These are phyloP conservation scores for Diaporthe vexans DNA, from an alignment of 2,329 filamentous ascomycete species.

Conservation along the genomic window DNA sequence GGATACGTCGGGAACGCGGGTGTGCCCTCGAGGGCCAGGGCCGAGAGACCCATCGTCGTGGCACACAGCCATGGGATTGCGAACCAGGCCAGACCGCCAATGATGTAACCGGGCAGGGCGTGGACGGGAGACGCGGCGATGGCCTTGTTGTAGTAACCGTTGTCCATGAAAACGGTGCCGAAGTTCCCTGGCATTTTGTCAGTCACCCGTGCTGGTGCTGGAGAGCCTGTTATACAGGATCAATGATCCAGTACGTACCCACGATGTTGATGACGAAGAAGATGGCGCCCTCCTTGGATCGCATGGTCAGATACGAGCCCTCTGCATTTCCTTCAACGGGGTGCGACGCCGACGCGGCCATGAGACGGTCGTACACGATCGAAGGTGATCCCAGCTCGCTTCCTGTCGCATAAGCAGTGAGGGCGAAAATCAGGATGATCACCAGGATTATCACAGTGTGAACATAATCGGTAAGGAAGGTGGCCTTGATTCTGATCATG, in stretches of 20 bases:
- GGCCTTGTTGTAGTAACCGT: conserved; percentile 93
- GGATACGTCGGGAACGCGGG: conserved; percentile 81
- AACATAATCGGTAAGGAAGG: conserved; percentile 87
- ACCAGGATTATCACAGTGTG: conserved; percentile 89
- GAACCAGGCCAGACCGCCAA: conserved; percentile 91
- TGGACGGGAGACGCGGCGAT: conserved; percentile 89
- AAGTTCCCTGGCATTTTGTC: conserved; percentile 67
- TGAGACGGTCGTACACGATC: conserved; percentile 83
- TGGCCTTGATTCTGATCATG: conserved; percentile 75
- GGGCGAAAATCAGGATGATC: conserved; percentile 88
- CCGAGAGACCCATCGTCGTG: conserved; percentile 88
- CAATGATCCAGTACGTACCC: conserved; percentile 60
- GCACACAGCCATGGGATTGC: conserved; percentile 92
- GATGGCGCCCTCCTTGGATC: conserved; percentile 82
- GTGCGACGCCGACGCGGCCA: conserved; percentile 75
- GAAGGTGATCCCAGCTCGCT: conserved; percentile 80
- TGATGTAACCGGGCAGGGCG: conserved; percentile 88
- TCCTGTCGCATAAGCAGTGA: conserved; percentile 84
- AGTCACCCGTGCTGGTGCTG: not conserved
- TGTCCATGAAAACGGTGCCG: conserved; percentile 81
- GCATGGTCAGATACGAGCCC: conserved; percentile 91
- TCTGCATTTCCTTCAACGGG: conserved; percentile 85
- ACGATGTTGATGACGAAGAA: conserved; percentile 93
- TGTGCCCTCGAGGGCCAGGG: conserved; percentile 82
- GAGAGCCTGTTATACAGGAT: not conserved